Evolutionary conservation across 2,329 filamentous ascomycete species (phyloP), one percentile per base, ranked within the genome.

Genomic region (Paraconiothyrium brasiliense): DNA sequence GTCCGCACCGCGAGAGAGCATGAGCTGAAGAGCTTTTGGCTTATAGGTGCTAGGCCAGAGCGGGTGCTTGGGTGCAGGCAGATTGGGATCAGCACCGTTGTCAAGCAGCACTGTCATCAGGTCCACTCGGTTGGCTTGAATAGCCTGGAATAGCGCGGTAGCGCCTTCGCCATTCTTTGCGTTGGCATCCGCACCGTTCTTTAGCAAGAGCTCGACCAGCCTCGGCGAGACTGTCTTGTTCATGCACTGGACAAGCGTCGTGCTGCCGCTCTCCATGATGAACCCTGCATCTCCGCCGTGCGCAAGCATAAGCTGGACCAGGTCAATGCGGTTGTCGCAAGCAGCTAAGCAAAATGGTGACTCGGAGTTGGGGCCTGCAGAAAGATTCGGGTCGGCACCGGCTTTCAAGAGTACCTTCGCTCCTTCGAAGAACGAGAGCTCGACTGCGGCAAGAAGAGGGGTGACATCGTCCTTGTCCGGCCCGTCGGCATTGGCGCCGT

Each of bases 41-140:
- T 89, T 83, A 75, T 88, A 86, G 0, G 84, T 85, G 0, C 88
- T 83, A 1, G 88, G 87, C 89, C 89, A 89, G 27, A 92, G 82
- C 76, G 89, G 85, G 78, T 91, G 87, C 75, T 90, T 90, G 11
- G 89, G 88, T 1, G 87, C 89, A 1, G 89, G 89, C 6, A 91
- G 79, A 71, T 92, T 92, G 9, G 89, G 85, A 68, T 91, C 85
- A 1, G 89, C 90, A 3, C 85, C 84, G 58, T 88, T 83, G 55
- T 90, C 82, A 2, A 88, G 76, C 16, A 87, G 74, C 3, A 79
- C 71, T 1, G 77, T 81, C 61, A 89, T 84, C 1, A 90, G 80
- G 60, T 90, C 87, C 52, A 84, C 77, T 6, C 89, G 83, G 11
- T 83, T 83, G 20, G 80, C 79, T 52, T 83, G 81, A 56, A 91